phyloP scores from a whole-genome alignment of 345 rosid species.

The Brassica carinata region DNA sequence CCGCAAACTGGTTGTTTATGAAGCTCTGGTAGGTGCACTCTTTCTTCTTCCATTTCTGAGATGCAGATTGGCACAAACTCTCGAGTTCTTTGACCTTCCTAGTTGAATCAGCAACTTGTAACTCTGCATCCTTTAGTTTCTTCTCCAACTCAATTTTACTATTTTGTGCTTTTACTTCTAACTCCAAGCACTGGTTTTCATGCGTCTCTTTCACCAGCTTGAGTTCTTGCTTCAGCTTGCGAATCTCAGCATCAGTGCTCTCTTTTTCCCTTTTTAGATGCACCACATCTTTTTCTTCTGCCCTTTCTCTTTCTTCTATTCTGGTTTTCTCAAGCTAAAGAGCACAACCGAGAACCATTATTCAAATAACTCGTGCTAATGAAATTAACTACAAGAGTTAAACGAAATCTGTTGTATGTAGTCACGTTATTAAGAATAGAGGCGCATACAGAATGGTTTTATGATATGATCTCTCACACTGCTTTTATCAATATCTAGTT shows the following conservation, averaged over 20 bases:
- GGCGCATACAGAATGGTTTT: conserved; percentile 2
- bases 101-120: conserved; percentile 50
- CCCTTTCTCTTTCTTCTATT: conserved; percentile 69
- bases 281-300: conserved; percentile 60
- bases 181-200: conserved; percentile 54
- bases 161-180: conserved; percentile 58
- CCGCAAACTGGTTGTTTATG: conserved; percentile 55
- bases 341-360: conserved; percentile 21
- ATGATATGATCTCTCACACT: conserved; percentile 11
- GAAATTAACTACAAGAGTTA: background rate
- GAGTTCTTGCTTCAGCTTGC: conserved; percentile 63
- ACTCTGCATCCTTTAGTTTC: conserved; percentile 66
- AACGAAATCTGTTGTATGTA: conserved; percentile 17
- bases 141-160: conserved; percentile 55
- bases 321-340: conserved; percentile 70
- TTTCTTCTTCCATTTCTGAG: conserved; percentile 70
- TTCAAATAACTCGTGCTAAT: background rate
- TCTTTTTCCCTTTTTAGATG: conserved; percentile 62
- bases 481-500: background rate
- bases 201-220: conserved; percentile 54
- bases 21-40: conserved; percentile 60
- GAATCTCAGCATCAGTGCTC: conserved; percentile 57
- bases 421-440: background rate
- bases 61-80: conserved; percentile 63
- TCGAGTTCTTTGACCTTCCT: conserved; percentile 77